Evolutionary conservation across 2,329 filamentous ascomycete genomes (phyloP).

Genomic region (Cephalotrichum gorgonifer): DNA sequence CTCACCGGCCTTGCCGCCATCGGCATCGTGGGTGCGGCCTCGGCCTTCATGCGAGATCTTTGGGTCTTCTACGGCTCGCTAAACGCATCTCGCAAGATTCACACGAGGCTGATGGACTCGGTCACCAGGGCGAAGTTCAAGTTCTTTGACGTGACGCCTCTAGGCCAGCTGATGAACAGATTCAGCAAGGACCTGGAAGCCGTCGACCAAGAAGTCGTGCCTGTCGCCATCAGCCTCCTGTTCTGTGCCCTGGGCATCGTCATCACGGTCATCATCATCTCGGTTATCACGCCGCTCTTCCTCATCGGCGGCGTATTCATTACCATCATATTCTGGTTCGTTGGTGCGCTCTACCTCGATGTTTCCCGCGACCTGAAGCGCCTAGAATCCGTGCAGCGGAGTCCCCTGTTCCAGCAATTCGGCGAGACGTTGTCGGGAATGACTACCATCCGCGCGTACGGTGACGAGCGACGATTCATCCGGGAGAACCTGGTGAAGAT

Average conservation of each 20-base stretch:
- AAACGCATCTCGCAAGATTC: slow-evolving; percentile 75
- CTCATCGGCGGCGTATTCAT: slow-evolving; percentile 81
- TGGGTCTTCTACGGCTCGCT: slow-evolving; percentile 91
- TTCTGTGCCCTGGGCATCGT: slow-evolving; percentile 57
- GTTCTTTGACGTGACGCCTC: slow-evolving; percentile 93
- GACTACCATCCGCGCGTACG: slow-evolving; percentile 93
- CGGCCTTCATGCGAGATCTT: slow-evolving; percentile 73
- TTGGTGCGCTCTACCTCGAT: slow-evolving; percentile 80
- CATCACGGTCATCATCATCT: slow-evolving; percentile 82
- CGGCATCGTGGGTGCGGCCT: slow-evolving; percentile 64
- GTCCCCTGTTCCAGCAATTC: slow-evolving; percentile 94
- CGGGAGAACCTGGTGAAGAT: slow-evolving; percentile 81
- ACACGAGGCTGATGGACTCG: slow-evolving; percentile 64
- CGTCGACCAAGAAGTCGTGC: slow-evolving; percentile 90
- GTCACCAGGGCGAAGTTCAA: slow-evolving; percentile 88
- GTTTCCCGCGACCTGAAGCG: slow-evolving; percentile 94
- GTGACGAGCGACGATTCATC: slow-evolving; percentile 87
- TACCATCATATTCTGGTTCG: slow-evolving; percentile 66
- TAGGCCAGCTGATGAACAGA: slow-evolving; percentile 94
- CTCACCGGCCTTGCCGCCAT: slow-evolving; percentile 73
- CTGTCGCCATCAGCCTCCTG: slow-evolving; percentile 70
- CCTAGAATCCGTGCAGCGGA: slow-evolving; percentile 86
- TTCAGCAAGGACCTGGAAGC: slow-evolving; percentile 97
- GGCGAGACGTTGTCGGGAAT: slow-evolving; percentile 92
- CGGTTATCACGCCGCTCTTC: slow-evolving; percentile 81